Evolutionary conservation across 768 basidiomycete genomes (phyloP).

Genomic region (Ramaria sp.): DNA sequence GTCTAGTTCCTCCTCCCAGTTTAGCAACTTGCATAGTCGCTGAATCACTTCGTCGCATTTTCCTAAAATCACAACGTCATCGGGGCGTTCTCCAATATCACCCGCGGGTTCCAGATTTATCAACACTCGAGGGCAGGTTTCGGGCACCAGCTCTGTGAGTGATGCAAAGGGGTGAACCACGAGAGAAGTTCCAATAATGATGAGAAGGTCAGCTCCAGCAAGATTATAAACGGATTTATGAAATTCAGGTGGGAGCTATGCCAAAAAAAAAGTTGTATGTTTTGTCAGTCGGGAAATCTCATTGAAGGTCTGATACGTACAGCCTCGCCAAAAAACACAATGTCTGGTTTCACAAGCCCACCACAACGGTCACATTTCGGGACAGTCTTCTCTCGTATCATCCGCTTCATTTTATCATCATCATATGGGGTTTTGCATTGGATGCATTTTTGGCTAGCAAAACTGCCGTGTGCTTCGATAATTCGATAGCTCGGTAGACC

Average conservation of each 20-base stretch:
- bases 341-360: constrained; percentile 86
- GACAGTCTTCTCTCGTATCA: constrained; percentile 49
- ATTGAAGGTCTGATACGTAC: constrained; percentile 27
- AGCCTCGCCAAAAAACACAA: constrained; percentile 84
- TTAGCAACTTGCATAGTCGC: constrained; percentile 53
- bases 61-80: constrained; percentile 56
- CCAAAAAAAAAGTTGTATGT: background rate
- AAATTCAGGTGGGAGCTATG: constrained; percentile 66
- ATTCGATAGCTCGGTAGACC: constrained; percentile 66
- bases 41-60: constrained; percentile 61
- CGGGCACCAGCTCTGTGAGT: constrained; percentile 46
- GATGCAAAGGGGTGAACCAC: constrained; percentile 82
- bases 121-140: constrained; percentile 66
- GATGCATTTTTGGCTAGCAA: constrained; percentile 79
- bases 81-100: constrained; percentile 36
- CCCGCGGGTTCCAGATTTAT: constrained; percentile 84
- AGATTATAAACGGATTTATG: constrained; percentile 43
- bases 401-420: constrained; percentile 53
- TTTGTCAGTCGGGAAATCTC: background rate
- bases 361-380: constrained; percentile 57
- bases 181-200: constrained; percentile 86
- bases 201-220: constrained; percentile 66
- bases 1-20: constrained; percentile 60
- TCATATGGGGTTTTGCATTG: constrained; percentile 52
- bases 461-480: constrained; percentile 94